A percentile compares a stretch with the other conserved stretches of the same genome.
Evolutionary conservation across 2,329 filamentous ascomycete genomes (phyloP).

Genomic region (Onygenales sp.): DNA sequence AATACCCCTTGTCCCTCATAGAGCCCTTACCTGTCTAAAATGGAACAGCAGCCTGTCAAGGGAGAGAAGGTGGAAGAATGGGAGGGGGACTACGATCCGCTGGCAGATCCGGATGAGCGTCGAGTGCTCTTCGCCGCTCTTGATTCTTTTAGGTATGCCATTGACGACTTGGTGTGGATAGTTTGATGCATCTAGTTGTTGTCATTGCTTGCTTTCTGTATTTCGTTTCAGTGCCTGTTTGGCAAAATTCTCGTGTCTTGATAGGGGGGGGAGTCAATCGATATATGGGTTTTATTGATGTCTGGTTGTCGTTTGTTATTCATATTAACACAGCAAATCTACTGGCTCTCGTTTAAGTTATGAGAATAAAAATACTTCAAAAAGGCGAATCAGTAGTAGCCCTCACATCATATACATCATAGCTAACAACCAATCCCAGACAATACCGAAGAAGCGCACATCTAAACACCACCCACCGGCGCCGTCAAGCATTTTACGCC

Average conservation of each 20-base stretch:
- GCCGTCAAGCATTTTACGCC: constrained; percentile 87
- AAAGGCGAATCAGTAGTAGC: not conserved
- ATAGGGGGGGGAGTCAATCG: too few species aligned
- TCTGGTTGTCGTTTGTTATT: too few species aligned
- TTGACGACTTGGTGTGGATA: not conserved
- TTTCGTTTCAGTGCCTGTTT: not conserved
- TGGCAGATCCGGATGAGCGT: constrained; percentile 69
- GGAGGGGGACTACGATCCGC: constrained; percentile 54
- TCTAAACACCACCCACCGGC: constrained; percentile 80
- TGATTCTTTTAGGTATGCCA: constrained; percentile 77
- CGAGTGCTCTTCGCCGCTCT: constrained; percentile 70
- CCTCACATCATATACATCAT: not conserved
- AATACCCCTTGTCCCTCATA: too few species aligned
- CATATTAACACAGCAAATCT: not conserved
- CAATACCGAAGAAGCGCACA: constrained; percentile 80
- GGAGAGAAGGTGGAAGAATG: constrained; percentile 30
- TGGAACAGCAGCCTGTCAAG: not conserved
- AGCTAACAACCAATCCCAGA: constrained; percentile 35
- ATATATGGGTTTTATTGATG: too few species aligned
- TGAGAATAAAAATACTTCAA: not conserved
- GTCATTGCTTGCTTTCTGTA: constrained; percentile 4
- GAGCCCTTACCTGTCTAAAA: not conserved
- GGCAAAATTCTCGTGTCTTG: not conserved
- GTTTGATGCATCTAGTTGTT: not conserved
- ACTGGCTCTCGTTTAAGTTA: not conserved